Percentiles rank a stretch among this genome's conserved stretches.
These are phyloP conservation scores for Pythium pectinolyticum DNA, from an alignment of 352 stramenopile genomes.

Conservation along the genomic window DNA sequence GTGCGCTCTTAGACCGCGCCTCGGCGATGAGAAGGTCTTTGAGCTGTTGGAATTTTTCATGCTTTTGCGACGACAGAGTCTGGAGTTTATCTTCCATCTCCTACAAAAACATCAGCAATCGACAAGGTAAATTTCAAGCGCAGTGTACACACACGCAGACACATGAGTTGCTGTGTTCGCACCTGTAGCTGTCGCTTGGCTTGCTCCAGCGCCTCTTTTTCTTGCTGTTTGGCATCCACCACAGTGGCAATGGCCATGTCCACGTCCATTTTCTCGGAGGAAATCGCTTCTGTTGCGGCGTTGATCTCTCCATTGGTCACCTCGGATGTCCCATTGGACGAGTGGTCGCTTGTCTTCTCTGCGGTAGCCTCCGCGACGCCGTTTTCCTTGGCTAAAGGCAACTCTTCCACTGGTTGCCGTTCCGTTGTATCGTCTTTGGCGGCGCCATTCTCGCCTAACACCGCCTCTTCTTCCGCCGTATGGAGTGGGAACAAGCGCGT, in stretches of 20 bases:
- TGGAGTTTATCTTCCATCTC: slow-evolving; percentile 51
- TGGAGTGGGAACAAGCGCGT: slow-evolving; percentile 24
- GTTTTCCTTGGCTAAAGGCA: not conserved
- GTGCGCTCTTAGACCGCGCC: slow-evolving; percentile 44
- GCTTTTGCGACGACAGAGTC: slow-evolving; percentile 62
- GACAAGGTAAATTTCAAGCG: too few species aligned
- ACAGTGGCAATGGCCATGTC: not conserved
- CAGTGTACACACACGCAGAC: too few species aligned
- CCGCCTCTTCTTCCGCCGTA: slow-evolving; percentile 4
- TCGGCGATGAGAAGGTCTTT: slow-evolving; percentile 75
- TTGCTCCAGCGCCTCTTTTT: slow-evolving; percentile 15
- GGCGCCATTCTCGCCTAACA: not conserved
- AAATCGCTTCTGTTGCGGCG: not conserved
- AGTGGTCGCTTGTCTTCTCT: not conserved
- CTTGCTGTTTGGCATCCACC: not conserved
- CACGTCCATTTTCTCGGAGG: not conserved
- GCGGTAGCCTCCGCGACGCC: not conserved
- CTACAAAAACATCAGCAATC: slow-evolving; percentile 20
- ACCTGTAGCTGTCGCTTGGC: slow-evolving; percentile 29
- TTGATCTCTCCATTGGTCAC: not conserved
- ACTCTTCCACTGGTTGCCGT: too few species aligned
- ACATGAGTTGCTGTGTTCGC: too few species aligned
- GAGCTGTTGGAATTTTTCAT: slow-evolving; percentile 68
- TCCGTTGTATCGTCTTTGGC: not conserved
- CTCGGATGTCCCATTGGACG: not conserved